Base-by-base conservation (phyloP, 2,329 filamentous ascomycete genomes). In the Neoarthrinium moseri region DNA sequence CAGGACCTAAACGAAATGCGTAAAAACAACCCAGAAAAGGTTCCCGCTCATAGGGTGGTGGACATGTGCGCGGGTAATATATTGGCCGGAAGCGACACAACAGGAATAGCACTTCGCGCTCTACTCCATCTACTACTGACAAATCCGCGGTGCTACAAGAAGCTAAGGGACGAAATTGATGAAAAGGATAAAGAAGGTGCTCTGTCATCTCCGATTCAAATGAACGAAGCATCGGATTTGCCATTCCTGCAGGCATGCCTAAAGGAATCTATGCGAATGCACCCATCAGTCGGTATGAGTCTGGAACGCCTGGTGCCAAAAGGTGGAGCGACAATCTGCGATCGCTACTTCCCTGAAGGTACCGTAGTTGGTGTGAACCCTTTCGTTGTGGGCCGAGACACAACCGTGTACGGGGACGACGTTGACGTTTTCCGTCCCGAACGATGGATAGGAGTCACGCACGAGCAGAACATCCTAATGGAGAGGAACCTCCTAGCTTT, bases 211-310 rank as follows among this genome's bases (percentile, higher is more conserved):
- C n/a, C n/a, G 8, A 34, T 34, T 34, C 7, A 12, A 15, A n/a
- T 12, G 32, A 15, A 8, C 7, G 10, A 34, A 34, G 7, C 32
- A 2, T 17, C 7, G 6, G 6, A 17, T 44, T 55, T 50, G 41
- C 50, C 46, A 45, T 64, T 73, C 49, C 62, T 75, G 8, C 57
- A 66, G 24, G 70, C 73, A 1, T 67, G 73, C 3, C 61, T 77
- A 17, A 68, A 67, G 22, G 75, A 78, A 55, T 63, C 66, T 2
- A 60, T 70, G 51, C 66, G 73, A 6, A 52, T 75, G 1, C 66
- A 74, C 44, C 69, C 71, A 2, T 62, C 61, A 1, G 58, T 72
- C 6, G 66, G 64, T 3, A 60, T 70, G 44, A 48, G 66, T 2
- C 59, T 76, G 1, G 69, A 74, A 48, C 69, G 74, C 1, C 51